A percentile compares a stretch with the other conserved stretches of the same genome.
These are phyloP conservation scores for Gossypium mustelinum DNA, from an alignment of 345 rosid species.

Conservation along the genomic window DNA sequence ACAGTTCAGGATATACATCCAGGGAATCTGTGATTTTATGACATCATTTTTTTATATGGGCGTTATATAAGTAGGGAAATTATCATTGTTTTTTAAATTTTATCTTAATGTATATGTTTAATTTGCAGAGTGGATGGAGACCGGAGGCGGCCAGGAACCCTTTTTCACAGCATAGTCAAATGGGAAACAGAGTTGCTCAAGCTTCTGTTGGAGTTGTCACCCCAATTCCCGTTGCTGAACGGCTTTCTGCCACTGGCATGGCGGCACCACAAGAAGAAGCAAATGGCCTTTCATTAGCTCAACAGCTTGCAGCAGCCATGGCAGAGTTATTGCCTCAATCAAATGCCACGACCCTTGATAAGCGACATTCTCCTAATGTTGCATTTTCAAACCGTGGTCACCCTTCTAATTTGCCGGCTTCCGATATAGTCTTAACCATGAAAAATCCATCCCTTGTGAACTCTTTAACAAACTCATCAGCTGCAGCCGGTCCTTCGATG, in stretches of 20 bases:
- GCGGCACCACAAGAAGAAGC: conserved; percentile 33
- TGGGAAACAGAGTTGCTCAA: conserved; percentile 28
- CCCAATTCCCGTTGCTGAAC: conserved; percentile 2
- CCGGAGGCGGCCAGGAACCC: conserved; percentile 56
- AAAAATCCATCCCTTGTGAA: conserved; percentile 2
- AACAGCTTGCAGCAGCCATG: conserved; percentile 34
- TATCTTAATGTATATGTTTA: background rate
- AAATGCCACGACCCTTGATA: conserved; percentile 22
- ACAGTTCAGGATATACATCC: background rate
- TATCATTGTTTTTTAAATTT: background rate
- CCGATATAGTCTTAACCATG: conserved; percentile 16
- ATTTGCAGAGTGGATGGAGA: conserved; percentile 72
- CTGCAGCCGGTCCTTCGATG: conserved; percentile 23
- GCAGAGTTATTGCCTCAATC: conserved; percentile 29
- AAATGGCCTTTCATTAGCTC: conserved; percentile 27
- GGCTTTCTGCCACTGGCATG: conserved; percentile 13
- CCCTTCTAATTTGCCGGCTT: conserved; percentile 18
- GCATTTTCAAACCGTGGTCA: conserved; percentile 19
- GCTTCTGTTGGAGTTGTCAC: conserved; percentile 12
- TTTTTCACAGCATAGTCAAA: conserved; percentile 46
- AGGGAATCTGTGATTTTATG: background rate
- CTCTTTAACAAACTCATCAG: conserved; percentile 5
- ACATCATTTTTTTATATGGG: background rate
- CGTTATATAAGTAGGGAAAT: background rate
- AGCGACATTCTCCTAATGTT: conserved; percentile 19